A percentile compares a stretch with the other conserved stretches of the same genome.
phyloP scores from a whole-genome alignment of 225 moss, liverwort and hornwort genomes.

The Pleurozium schreberi region DNA sequence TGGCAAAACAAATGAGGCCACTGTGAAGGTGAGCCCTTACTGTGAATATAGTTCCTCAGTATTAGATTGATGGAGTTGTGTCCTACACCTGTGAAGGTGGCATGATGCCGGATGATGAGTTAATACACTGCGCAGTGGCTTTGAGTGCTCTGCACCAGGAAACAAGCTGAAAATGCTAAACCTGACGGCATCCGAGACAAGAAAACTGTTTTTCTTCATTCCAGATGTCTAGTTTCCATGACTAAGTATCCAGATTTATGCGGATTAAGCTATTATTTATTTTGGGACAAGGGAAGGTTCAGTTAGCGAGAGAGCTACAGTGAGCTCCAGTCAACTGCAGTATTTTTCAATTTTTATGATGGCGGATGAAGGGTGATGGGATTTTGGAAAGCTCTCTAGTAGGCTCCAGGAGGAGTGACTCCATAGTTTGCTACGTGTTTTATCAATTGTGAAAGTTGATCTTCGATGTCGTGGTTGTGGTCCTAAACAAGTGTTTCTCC shows the following conservation, averaged over 20 bases:
- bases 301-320: background rate
- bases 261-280: background rate
- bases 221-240: background rate
- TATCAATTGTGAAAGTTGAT: background rate
- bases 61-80: background rate
- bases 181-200: constrained; percentile 10
- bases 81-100: background rate
- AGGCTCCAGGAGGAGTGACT: background rate
- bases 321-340: background rate
- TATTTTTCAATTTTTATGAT: background rate
- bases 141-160: constrained; percentile 33
- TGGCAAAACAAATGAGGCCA: constrained; percentile 76
- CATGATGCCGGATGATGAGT: constrained; percentile 15
- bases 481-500: background rate
- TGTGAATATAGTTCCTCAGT: background rate
- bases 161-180: constrained; percentile 28
- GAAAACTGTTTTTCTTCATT: background rate
- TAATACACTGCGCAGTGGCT: constrained; percentile 30
- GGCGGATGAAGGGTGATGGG: background rate
- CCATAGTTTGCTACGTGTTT: background rate
- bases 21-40: constrained; percentile 63
- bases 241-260: background rate
- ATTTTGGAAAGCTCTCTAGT: background rate
- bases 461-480: background rate
- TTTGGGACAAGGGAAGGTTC: background rate